phyloP scores from a whole-genome alignment of 148 eudicot species.

The Chenopodium suecicum region DNA sequence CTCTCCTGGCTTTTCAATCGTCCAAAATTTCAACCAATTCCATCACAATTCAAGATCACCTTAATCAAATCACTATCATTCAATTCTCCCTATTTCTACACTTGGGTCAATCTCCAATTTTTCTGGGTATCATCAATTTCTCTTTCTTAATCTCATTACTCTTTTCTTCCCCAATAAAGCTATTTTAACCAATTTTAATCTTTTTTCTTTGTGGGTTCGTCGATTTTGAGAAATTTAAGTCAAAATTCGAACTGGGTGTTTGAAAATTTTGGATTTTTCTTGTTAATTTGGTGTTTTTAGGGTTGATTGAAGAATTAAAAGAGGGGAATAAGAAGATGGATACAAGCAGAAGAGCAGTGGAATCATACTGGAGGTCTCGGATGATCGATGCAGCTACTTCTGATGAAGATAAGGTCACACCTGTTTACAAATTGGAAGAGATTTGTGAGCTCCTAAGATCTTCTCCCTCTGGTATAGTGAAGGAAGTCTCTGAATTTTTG shows the following conservation, averaged over 20 bases:
- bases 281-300: not conserved
- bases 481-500: constrained; percentile 73
- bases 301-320: not conserved
- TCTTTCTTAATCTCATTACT: not conserved
- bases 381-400: constrained; percentile 90
- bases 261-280: not conserved
- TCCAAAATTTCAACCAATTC: not conserved
- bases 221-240: not conserved
- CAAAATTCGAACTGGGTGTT: constrained; percentile 12
- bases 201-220: constrained; percentile 13
- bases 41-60: not conserved
- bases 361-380: constrained; percentile 88
- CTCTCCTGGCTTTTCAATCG: not conserved
- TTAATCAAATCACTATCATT: not conserved
- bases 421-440: constrained; percentile 92
- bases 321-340: constrained; percentile 44
- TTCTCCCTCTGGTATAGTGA: constrained; percentile 64
- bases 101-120: constrained; percentile 29
- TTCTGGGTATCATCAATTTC: not conserved
- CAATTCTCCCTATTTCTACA: constrained; percentile 19
- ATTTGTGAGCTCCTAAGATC: constrained; percentile 81
- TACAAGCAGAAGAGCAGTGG: constrained; percentile 95
- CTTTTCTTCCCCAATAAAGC: not conserved
- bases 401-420: constrained; percentile 90
- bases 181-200: not conserved